Evolutionary conservation across 1,284 basidiomycete species (phyloP), one percentile per base, ranked within the genome.

Genomic region (Rhodotorula glutinis): DNA sequence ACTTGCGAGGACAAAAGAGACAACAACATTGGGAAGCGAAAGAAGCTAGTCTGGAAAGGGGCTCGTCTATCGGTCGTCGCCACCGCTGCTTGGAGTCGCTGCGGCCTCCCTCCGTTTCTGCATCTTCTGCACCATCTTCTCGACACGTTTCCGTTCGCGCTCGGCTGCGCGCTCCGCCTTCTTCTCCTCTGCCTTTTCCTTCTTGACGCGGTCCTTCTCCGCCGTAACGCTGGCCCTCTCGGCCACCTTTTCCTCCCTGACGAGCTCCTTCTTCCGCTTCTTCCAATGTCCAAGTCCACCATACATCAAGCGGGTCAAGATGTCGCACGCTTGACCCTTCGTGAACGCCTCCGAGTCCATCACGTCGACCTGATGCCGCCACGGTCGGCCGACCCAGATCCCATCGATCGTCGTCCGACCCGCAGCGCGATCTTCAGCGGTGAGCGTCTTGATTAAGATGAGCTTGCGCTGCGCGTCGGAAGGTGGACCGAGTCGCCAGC

Each of bases 261-360:
- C 40, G 1, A 56, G 33, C 25, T 13, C 53, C 54, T 47, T 52
- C n/a, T 65, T 44, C 30, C 61, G 17, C 59, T 67, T 62, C 53
- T 47, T 66, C 57, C 62, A 62, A 23, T n/a, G 21, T 16, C 47
- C 88, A 79, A 85, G 80, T 44, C 87, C 88, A 29, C 90, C 91
- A 75, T 92, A 87, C 76, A 85, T 88, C 66, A 90, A 69, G 16
- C 89, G 84, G 29, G 86, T 86, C 67, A 92, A 88, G 51, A 92
- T 85, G 70, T 87, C 86, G 0, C 86, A 87, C 40, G 90, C 89
- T 70, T 89, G 83, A 1, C 91, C 90, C 78, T 89, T 91, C 4
- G 84, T 90, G 74, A 92, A 75, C 0, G 67, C 77, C 56, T 41
- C 57, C 16, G 53, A n/a, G 19, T 41, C n/a, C 53, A 55, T 55